phyloP scores from a whole-genome alignment of 345 rosid genomes.

The Brassica incana region DNA sequence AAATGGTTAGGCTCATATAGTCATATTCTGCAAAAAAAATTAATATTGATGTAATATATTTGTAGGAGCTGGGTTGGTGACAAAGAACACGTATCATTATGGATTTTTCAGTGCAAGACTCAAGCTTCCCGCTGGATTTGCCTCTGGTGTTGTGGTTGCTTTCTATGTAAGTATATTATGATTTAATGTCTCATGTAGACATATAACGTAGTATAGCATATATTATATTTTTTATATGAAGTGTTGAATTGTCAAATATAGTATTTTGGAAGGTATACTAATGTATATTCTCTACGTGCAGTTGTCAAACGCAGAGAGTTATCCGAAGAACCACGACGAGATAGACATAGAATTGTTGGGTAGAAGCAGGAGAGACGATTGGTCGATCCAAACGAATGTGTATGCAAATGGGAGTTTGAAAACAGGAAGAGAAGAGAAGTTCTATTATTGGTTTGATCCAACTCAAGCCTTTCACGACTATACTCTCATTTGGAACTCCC shows the following conservation, averaged over 20 bases:
- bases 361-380: constrained; percentile 71
- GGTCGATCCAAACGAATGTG: constrained; percentile 80
- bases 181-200: background rate
- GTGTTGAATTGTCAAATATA: background rate
- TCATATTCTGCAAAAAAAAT: background rate
- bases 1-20: background rate
- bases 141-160: constrained; percentile 93
- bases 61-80: constrained; percentile 75
- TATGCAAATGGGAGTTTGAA: constrained; percentile 75
- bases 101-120: constrained; percentile 93
- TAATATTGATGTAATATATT: background rate
- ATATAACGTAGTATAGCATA: background rate
- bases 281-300: constrained; percentile 24
- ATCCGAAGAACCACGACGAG: constrained; percentile 82
- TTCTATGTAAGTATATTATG: constrained; percentile 65
- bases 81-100: constrained; percentile 52
- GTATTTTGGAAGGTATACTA: background rate
- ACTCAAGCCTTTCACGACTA: constrained; percentile 68
- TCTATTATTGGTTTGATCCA: constrained; percentile 93
- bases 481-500: constrained; percentile 83
- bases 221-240: background rate
- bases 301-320: constrained; percentile 76
- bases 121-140: constrained; percentile 77
- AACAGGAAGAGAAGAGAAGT: constrained; percentile 90
- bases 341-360: constrained; percentile 89